Percentiles rank a stretch among this genome's conserved stretches.
These are phyloP conservation scores for Apiospora sp. DNA, from an alignment of 2,329 filamentous ascomycete genomes.

Conservation along the genomic window DNA sequence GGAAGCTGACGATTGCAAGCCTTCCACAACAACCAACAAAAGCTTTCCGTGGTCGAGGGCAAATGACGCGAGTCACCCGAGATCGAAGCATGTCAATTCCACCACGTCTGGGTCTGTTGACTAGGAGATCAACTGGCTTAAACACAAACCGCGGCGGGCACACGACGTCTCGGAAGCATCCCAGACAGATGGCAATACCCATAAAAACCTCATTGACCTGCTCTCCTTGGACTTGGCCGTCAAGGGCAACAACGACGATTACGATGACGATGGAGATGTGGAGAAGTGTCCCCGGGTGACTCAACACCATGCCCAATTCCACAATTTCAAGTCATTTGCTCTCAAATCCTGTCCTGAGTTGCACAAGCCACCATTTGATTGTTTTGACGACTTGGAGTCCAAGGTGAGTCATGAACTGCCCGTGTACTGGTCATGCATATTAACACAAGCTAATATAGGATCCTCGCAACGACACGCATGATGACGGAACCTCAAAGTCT, in stretches of 20 bases:
- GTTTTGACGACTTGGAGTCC: neutral
- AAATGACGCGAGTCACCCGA: neutral
- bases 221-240: constrained; percentile 23
- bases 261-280: constrained; percentile 22
- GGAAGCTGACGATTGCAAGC: neutral
- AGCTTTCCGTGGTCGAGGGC: neutral
- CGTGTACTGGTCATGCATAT: neutral
- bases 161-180: constrained; percentile 41
- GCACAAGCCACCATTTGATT: constrained; percentile 27
- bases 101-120: constrained; percentile 35
- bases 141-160: constrained; percentile 36
- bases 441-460: neutral
- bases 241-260: constrained; percentile 23
- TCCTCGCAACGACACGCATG: neutral
- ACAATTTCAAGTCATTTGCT: constrained; percentile 28
- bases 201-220: constrained; percentile 10
- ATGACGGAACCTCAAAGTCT: neutral
- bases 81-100: neutral
- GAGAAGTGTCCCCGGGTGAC: constrained; percentile 27
- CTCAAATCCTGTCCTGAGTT: constrained; percentile 42
- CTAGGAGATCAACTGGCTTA: constrained; percentile 39
- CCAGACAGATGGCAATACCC: constrained; percentile 24
- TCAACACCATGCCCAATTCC: constrained; percentile 30
- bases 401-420: neutral
- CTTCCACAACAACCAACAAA: neutral